Percentiles rank a stretch among this genome's conserved stretches.
phyloP scores from a whole-genome alignment of 2,329 filamentous ascomycete genomes.

The Diaporthe longicolla region DNA sequence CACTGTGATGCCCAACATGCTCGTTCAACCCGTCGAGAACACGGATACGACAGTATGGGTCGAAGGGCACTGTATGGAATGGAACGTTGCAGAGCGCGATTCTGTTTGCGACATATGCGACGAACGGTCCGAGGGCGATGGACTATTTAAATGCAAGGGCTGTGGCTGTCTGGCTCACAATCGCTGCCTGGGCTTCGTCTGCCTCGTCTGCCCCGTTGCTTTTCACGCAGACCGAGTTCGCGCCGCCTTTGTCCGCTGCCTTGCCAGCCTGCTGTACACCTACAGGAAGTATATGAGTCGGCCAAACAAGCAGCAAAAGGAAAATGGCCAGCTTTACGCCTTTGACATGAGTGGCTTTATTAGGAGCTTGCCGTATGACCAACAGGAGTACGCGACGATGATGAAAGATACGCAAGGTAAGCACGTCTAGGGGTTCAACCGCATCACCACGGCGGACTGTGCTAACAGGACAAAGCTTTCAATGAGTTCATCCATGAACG shows the following conservation, averaged over 20 bases:
- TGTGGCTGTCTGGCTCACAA: conserved; percentile 72
- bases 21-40: conserved; percentile 83
- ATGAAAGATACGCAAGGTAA: conserved; percentile 77
- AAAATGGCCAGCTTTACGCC: conserved; percentile 70
- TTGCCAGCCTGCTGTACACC: conserved; percentile 76
- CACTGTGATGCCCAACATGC: conserved; percentile 88
- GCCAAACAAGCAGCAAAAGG: conserved; percentile 72
- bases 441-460: background rate
- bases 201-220: conserved; percentile 73
- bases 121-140: conserved; percentile 79
- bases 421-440: conserved; percentile 41
- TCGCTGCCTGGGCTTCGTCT: conserved; percentile 73
- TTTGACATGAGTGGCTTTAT: conserved; percentile 78
- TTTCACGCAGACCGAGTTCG: conserved; percentile 74
- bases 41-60: conserved; percentile 87
- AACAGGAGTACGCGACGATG: conserved; percentile 75
- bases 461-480: conserved; percentile 65
- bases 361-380: conserved; percentile 74
- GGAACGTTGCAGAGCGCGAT: conserved; percentile 70
- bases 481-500: conserved; percentile 90
- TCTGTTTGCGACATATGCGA: conserved; percentile 81
- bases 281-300: conserved; percentile 75
- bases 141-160: conserved; percentile 80
- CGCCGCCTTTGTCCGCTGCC: conserved; percentile 75
- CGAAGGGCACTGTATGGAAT: conserved; percentile 85